A percentile compares a stretch with the other conserved stretches of the same genome.
Conservation (phyloP, 2,329 filamentous ascomycete genomes). For the Fusarium subglutinans region DNA sequence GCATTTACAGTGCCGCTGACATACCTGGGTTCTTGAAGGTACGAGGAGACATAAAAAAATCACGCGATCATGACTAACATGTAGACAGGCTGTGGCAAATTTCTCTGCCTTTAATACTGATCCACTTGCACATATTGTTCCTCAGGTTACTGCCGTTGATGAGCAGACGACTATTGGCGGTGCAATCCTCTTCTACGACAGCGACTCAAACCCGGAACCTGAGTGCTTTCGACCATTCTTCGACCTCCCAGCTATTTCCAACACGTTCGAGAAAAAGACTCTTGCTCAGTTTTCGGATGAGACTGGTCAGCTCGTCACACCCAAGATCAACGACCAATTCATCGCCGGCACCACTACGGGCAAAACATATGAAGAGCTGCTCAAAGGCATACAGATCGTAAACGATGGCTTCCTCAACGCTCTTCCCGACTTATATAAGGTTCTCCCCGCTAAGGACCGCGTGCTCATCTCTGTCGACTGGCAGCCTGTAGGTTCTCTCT, state of each 20-base stretch:
- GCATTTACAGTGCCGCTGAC: conserved; percentile 17
- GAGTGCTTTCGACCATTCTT: conserved; percentile 28
- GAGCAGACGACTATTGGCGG: conserved; percentile 22
- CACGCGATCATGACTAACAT: not conserved
- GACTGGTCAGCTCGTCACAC: conserved; percentile 15
- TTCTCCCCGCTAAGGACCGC: conserved; percentile 10
- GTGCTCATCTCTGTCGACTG: conserved; percentile 22
- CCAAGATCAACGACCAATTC: conserved; percentile 27
- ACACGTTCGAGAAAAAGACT: conserved; percentile 17
- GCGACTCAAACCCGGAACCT: conserved; percentile 13
- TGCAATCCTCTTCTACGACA: conserved; percentile 27
- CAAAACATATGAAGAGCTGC: conserved; percentile 15
- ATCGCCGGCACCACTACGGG: conserved; percentile 23
- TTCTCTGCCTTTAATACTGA: conserved; percentile 29
- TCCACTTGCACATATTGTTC: conserved; percentile 25
- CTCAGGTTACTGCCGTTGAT: conserved; percentile 19
- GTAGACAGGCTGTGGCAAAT: conserved; percentile 13
- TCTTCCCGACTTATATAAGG: conserved; percentile 5
- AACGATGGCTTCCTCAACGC: conserved; percentile 18
- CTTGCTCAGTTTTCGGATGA: conserved; percentile 17
- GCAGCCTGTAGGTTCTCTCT: conserved; percentile 22
- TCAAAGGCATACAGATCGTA: conserved; percentile 1
- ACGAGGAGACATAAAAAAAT: too few species aligned
- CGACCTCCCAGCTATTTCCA: conserved; percentile 13
- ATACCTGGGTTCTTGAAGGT: conserved; percentile 19